Evolutionary conservation across 2,329 filamentous ascomycete species (phyloP).

Genomic region (Colletotrichum sp.): DNA sequence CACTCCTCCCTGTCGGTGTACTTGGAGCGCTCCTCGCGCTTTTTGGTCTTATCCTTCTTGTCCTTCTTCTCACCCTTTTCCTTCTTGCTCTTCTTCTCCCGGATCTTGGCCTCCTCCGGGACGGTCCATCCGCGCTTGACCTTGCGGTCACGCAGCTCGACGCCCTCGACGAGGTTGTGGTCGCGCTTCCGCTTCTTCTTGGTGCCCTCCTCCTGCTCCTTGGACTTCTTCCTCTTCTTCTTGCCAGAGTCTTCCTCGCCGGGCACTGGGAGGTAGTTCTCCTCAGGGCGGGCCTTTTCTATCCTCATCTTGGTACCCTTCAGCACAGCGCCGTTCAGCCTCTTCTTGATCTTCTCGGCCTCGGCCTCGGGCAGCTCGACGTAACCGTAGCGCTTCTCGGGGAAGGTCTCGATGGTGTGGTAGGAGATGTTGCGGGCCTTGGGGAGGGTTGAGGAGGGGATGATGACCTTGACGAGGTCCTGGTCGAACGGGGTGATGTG

Average conservation of each 20-base stretch:
- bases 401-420: conserved; percentile 84
- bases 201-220: conserved; percentile 27
- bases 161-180: conserved; percentile 62
- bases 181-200: conserved; percentile 60
- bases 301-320: conserved; percentile 86
- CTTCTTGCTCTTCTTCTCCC: conserved; percentile 51
- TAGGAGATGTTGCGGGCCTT: conserved; percentile 84
- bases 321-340: conserved; percentile 84
- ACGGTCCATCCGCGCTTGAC: conserved; percentile 93
- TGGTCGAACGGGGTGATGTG: conserved; percentile 89
- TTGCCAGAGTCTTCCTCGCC: conserved; percentile 37
- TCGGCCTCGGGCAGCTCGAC: conserved; percentile 82
- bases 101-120: conserved; percentile 54
- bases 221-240: conserved; percentile 49
- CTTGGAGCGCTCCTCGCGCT: conserved; percentile 70
- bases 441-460: conserved; percentile 71
- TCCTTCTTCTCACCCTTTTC: conserved; percentile 48
- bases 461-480: conserved; percentile 72
- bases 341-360: conserved; percentile 90
- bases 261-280: conserved; percentile 45
- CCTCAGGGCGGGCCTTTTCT: conserved; percentile 76
- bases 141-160: conserved; percentile 75
- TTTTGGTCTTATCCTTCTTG: conserved; percentile 60
- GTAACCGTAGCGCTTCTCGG: conserved; percentile 90
- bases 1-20: conserved; percentile 84